These are phyloP conservation scores for Orbilia blumenaviensis DNA, from an alignment of 2,329 filamentous ascomycete genomes.

Conservation along the genomic window DNA sequence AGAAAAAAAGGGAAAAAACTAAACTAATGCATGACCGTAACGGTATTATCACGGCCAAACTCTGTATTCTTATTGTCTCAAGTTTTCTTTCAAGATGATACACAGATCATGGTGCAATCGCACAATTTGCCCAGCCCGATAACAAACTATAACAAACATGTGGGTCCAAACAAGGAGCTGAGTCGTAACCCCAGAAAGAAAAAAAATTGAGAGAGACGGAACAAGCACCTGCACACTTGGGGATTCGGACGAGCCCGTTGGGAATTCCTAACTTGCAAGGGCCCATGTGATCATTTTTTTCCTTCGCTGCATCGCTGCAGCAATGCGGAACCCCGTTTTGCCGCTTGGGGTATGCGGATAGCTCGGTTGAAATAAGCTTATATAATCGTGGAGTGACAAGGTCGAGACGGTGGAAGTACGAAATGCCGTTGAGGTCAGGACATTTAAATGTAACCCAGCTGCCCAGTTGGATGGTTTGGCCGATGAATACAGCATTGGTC, in stretches of 20 bases:
- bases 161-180: not conserved
- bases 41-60: not conserved
- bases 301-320: not conserved
- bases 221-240: not conserved
- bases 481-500: not conserved
- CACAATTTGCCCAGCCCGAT: not conserved
- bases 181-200: slow-evolving; percentile 3
- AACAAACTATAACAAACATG: not conserved
- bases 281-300: not conserved
- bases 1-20: not conserved
- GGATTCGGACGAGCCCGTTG: slow-evolving; percentile 8
- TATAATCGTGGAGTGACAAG: slow-evolving; percentile 3
- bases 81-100: not conserved
- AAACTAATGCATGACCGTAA: slow-evolving; percentile 9
- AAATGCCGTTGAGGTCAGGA: not conserved
- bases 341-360: slow-evolving; percentile 10
- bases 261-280: not conserved
- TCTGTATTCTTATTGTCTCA: not conserved
- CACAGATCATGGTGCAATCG: not conserved
- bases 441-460: not conserved
- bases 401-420: not conserved
- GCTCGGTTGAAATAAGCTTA: slow-evolving; percentile 35
- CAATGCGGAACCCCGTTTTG: slow-evolving; percentile 7
- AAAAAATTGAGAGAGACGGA: not conserved
- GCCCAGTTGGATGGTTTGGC: not conserved